These are phyloP conservation scores for Ramaria rubella DNA, from an alignment of 768 basidiomycete species.

Conservation along the genomic window DNA sequence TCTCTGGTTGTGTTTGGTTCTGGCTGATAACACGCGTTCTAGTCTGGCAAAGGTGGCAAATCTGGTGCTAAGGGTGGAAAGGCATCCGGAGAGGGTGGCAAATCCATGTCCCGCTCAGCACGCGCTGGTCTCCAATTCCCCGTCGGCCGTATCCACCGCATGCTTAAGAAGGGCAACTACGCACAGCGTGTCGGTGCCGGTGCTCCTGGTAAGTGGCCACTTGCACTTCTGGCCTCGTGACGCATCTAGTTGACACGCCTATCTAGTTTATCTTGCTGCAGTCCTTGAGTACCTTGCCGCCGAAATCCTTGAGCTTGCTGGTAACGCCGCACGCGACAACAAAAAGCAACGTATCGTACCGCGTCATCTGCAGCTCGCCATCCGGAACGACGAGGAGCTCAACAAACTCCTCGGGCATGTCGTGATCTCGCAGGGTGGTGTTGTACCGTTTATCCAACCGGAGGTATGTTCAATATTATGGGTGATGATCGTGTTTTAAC, in stretches of 20 bases:
- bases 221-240: neutral
- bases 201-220: slow-evolving; percentile 55
- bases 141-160: slow-evolving; percentile 89
- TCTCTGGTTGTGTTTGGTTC: neutral
- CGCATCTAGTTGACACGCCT: neutral
- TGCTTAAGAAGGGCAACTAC: slow-evolving; percentile 81
- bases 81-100: slow-evolving; percentile 39
- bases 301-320: slow-evolving; percentile 71
- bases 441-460: slow-evolving; percentile 74
- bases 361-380: slow-evolving; percentile 89
- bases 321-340: slow-evolving; percentile 80
- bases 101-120: slow-evolving; percentile 63
- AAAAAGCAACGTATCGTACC: slow-evolving; percentile 96
- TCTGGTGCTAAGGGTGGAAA: slow-evolving; percentile 46
- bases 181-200: slow-evolving; percentile 84
- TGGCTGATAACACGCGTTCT: neutral
- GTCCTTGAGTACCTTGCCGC: slow-evolving; percentile 91
- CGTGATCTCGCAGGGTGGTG: slow-evolving; percentile 94
- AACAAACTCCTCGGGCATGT: slow-evolving; percentile 71
- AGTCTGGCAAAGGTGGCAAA: slow-evolving; percentile 56
- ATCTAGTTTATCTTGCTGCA: slow-evolving; percentile 79
- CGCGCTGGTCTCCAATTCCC: slow-evolving; percentile 82
- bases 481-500: slow-evolving; percentile 66
- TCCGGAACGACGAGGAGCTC: slow-evolving; percentile 90
- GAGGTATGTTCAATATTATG: slow-evolving; percentile 28